phyloP scores from a whole-genome alignment of 306 rosid species.

The Morella rubra region DNA sequence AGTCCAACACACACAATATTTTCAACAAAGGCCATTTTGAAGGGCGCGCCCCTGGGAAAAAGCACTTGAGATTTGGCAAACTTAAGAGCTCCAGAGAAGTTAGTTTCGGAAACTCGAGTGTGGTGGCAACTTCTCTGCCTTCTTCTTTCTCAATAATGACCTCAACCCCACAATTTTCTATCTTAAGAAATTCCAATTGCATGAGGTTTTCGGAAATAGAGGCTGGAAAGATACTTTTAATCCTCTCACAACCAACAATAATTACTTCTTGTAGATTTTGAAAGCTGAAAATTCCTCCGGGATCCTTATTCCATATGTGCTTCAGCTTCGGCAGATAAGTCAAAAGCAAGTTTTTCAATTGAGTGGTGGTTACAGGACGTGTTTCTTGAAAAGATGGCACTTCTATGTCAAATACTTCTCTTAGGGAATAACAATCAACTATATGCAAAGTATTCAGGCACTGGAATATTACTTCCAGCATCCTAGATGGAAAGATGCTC shows the following conservation, averaged over 20 bases:
- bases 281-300: background rate
- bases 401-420: background rate
- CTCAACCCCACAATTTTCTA: conserved; percentile 21
- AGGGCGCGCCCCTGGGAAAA: conserved; percentile 8
- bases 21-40: background rate
- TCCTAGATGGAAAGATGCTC: background rate
- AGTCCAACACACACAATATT: background rate
- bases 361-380: no score
- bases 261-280: conserved; percentile 6
- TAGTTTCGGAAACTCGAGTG: conserved; percentile 12
- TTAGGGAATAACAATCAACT: background rate
- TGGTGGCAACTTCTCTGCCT: background rate
- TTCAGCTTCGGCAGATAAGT: conserved; percentile 31
- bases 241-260: conserved; percentile 13
- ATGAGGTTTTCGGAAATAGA: conserved; percentile 22
- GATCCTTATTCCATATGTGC: conserved; percentile 31
- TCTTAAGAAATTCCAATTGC: background rate
- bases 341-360: conserved; percentile 22
- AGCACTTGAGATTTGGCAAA: conserved; percentile 11
- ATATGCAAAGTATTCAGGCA: background rate
- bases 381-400: no score
- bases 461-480: background rate
- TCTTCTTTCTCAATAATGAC: conserved; percentile 20
- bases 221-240: conserved; percentile 21
- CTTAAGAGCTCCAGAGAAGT: background rate